Conservation (phyloP, 768 basidiomycete species). For the Russula dissimulans region DNA sequence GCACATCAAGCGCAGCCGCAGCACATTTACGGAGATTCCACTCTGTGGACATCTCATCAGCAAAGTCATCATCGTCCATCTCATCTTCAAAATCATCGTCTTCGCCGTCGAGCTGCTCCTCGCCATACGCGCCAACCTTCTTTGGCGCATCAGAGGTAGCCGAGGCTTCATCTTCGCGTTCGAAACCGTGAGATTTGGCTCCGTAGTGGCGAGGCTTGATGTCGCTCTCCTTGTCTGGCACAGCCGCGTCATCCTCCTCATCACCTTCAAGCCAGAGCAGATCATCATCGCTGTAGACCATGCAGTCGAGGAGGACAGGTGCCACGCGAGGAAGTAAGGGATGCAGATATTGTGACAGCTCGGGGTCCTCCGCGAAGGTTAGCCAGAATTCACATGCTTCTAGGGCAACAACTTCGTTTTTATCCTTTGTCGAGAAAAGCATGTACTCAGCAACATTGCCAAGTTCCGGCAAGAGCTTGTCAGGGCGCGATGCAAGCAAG, state of each 20-base stretch:
- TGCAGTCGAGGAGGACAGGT: slow-evolving; percentile 92
- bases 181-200: slow-evolving; percentile 74
- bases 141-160: slow-evolving; percentile 23
- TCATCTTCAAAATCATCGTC: slow-evolving; percentile 71
- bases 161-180: slow-evolving; percentile 46
- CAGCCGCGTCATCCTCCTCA: slow-evolving; percentile 71
- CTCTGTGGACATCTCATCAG: slow-evolving; percentile 94
- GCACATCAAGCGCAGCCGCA: slow-evolving; percentile 92
- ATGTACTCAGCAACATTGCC: slow-evolving; percentile 94
- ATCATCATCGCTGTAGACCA: slow-evolving; percentile 95
- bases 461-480: slow-evolving; percentile 96
- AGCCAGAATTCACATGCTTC: slow-evolving; percentile 99
- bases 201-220: slow-evolving; percentile 96
- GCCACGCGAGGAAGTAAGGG: slow-evolving; percentile 88
- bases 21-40: slow-evolving; percentile 99
- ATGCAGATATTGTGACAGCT: slow-evolving; percentile 72
- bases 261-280: slow-evolving; percentile 91
- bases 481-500: slow-evolving; percentile 85
- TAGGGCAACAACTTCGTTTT: slow-evolving; percentile 90
- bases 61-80: slow-evolving; percentile 83
- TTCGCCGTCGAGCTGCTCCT: slow-evolving; percentile 75
- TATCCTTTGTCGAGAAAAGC: slow-evolving; percentile 96
- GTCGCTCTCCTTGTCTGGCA: slow-evolving; percentile 90
- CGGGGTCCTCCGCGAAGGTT: slow-evolving; percentile 93
- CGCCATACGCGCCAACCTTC: slow-evolving; percentile 57